Base-by-base conservation (phyloP, 2,329 filamentous ascomycete species). In the Neofusicoccum laricinum region DNA sequence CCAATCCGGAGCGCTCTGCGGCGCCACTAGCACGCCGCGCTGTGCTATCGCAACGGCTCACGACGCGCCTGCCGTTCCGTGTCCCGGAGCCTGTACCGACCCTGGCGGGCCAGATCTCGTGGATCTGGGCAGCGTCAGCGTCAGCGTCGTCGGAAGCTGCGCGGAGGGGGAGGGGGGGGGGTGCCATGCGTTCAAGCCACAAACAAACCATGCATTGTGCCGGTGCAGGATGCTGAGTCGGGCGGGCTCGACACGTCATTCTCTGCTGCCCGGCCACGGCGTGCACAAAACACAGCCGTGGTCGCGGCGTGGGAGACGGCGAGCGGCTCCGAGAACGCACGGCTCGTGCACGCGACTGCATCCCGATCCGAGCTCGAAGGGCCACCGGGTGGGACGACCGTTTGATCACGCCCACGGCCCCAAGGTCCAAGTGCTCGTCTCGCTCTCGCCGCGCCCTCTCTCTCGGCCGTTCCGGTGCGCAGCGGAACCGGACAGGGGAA, bases 271-370 rank as follows among this genome's bases (percentile, higher is more conserved):
- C n/a, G n/a, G n/a, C n/a, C n/a, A n/a, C n/a, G n/a, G 17, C 36
- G n/a, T 25, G 32, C 34, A 25, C 50, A 53, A 21, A 40, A 55
- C 25, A 30, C 25, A 30, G 25, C 25, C 5, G 7, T 1, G 25
- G 25, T 6, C 25, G 25, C 34, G 11, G 19, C 12, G 34, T 32
- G 38, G 38, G 53, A 57, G 53, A 57, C 11, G 53, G 53, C 51
- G 51, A 55, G 51, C 32, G 34, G 51, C 53, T 57, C 53, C 53
- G 38, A 57, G 51, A 57, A 38, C 53, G 53, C 53, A 57, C 53
- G 53, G 53, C 53, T 57, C 53, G 53, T 57, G 53, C 53, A 43
- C 38, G 40, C 21, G 53, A 57, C 15, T 45, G 53, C 53, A 57
- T n/a, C 38, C 53, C 21, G 53, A 57, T 45, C 53, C 53, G 53